phyloP scores from a whole-genome alignment of 2,329 filamentous ascomycete genomes.

The Teratosphaeria zuluensis region DNA sequence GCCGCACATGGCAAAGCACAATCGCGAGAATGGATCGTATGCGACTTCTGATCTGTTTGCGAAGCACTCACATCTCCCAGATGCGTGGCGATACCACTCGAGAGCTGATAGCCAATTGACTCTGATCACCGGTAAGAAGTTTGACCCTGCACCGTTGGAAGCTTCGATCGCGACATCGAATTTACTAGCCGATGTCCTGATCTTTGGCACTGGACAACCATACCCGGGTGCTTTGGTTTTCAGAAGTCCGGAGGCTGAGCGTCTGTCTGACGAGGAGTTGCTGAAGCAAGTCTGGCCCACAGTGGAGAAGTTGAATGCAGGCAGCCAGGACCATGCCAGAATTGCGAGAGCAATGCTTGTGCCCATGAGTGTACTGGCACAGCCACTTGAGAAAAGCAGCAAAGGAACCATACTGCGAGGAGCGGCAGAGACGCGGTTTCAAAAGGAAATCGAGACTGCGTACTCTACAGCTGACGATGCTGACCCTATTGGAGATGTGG shows the following conservation, averaged over 20 bases:
- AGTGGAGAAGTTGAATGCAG: conserved; percentile 40
- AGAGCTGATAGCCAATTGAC: conserved; percentile 53
- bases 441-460: conserved; percentile 35
- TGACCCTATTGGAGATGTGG: conserved; percentile 4
- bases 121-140: conserved; percentile 58
- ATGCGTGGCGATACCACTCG: conserved; percentile 55
- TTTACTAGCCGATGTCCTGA: conserved; percentile 44
- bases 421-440: conserved; percentile 43
- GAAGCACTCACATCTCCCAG: conserved; percentile 39
- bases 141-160: conserved; percentile 55
- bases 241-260: conserved; percentile 23
- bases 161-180: conserved; percentile 40
- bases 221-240: conserved; percentile 51
- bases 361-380: conserved; percentile 29
- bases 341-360: conserved; percentile 44
- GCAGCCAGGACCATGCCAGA: conserved; percentile 42
- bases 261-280: conserved; percentile 28
- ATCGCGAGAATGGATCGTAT: conserved; percentile 50
- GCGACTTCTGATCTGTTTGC: conserved; percentile 55
- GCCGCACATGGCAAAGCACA: conserved; percentile 51
- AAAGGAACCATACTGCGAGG: conserved; percentile 51
- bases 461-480: conserved; percentile 27
- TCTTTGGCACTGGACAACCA: conserved; percentile 51
- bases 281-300: conserved; percentile 33
- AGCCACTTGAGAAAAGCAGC: conserved; percentile 48